These are phyloP conservation scores for Nannizzia gypsea DNA, from an alignment of 2,329 filamentous ascomycete genomes.

Conservation along the genomic window DNA sequence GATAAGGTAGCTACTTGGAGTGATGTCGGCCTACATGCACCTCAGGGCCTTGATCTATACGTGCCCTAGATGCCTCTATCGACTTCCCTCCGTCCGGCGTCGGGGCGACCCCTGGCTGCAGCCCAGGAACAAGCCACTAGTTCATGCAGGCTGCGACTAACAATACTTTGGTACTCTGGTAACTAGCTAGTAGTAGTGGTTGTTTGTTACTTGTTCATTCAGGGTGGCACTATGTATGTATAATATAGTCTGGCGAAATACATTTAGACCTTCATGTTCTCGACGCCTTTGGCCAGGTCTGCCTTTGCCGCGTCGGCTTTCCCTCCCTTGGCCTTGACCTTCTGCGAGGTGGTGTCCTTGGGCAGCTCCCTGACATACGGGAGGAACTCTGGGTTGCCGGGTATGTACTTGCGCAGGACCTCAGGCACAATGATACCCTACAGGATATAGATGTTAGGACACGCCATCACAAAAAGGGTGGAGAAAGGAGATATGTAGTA, in stretches of 20 bases:
- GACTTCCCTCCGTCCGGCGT: neutral
- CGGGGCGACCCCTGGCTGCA: neutral
- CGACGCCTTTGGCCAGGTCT: slow-evolving; percentile 30
- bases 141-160: slow-evolving; percentile 1
- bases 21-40: neutral
- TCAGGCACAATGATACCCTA: slow-evolving; percentile 73
- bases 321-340: slow-evolving; percentile 36
- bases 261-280: slow-evolving; percentile 30
- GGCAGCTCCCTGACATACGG: slow-evolving; percentile 77
- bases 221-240: neutral
- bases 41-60: neutral
- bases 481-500: slow-evolving; percentile 4
- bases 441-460: slow-evolving; percentile 17
- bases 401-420: slow-evolving; percentile 77
- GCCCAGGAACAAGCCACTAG: neutral
- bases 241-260: neutral
- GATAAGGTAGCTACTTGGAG: neutral
- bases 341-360: slow-evolving; percentile 57
- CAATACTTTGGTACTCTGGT: neutral
- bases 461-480: neutral
- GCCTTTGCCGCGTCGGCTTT: slow-evolving; percentile 20
- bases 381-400: slow-evolving; percentile 78
- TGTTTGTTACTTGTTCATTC: neutral
- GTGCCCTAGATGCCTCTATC: neutral
- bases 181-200: too few species aligned